Evolutionary conservation across 1,284 basidiomycete species (phyloP).

Genomic region (Serendipita sp.): DNA sequence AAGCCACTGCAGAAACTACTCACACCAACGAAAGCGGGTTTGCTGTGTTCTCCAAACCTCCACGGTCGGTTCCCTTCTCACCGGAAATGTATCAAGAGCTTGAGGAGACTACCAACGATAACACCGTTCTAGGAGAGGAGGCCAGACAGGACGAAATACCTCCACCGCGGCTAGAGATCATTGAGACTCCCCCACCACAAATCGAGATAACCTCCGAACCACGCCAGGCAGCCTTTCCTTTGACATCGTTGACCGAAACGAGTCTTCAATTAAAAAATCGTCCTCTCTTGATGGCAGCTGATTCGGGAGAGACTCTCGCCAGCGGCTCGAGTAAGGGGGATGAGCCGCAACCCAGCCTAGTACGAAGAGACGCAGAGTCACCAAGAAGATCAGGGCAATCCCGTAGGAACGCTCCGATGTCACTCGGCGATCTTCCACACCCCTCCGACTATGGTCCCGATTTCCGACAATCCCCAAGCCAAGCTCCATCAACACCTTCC

Average conservation of each 20-base stretch:
- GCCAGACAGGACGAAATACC: not conserved
- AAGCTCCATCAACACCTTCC: not conserved
- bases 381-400: not conserved
- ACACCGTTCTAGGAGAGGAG: not conserved
- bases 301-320: not conserved
- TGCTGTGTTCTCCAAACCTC: constrained; percentile 3
- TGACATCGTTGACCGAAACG: not conserved
- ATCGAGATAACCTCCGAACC: not conserved
- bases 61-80: not conserved
- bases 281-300: not conserved
- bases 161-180: not conserved
- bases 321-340: not conserved
- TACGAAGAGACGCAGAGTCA: not conserved
- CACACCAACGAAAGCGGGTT: not conserved
- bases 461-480: not conserved
- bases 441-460: not conserved
- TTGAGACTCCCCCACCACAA: not conserved
- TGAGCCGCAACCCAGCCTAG: not conserved
- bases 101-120: not conserved
- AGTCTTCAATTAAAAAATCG: not conserved
- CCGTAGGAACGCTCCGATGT: not conserved
- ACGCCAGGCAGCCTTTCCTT: not conserved
- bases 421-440: not conserved
- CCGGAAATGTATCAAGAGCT: not conserved
- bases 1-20: not conserved